Evolutionary conservation across 2,329 filamentous ascomycete species (phyloP).

Genomic region (Fusarium poae): DNA sequence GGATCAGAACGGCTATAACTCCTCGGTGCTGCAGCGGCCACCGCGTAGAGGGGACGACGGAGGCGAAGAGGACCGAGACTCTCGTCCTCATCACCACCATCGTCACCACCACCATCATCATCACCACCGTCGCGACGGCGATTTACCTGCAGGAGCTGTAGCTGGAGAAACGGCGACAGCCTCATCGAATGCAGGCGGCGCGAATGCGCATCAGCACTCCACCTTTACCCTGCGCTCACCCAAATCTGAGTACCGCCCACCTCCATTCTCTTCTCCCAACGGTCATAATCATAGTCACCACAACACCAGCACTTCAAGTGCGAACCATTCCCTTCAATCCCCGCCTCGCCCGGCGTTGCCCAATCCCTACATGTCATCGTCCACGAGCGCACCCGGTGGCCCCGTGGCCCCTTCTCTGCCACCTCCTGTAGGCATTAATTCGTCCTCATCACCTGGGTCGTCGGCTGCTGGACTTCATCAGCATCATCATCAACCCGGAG

Average conservation of each 20-base stretch:
- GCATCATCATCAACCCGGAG: constrained; percentile 46
- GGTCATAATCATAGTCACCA: constrained; percentile 47
- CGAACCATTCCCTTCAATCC: constrained; percentile 51
- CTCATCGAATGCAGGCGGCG: constrained; percentile 44
- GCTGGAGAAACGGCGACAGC: constrained; percentile 40
- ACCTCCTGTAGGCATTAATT: constrained; percentile 47
- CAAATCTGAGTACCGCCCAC: constrained; percentile 57
- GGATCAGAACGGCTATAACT: constrained; percentile 62
- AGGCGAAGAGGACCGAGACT: constrained; percentile 55
- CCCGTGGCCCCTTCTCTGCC: constrained; percentile 52
- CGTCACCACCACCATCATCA: constrained; percentile 54
- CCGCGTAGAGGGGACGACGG: constrained; percentile 56
- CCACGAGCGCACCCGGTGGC: constrained; percentile 49
- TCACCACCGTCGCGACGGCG: constrained; percentile 60
- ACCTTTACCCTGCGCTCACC: constrained; percentile 65
- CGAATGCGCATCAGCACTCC: constrained; percentile 57
- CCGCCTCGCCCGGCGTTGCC: constrained; percentile 50
- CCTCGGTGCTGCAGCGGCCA: constrained; percentile 64
- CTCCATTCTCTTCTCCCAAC: constrained; percentile 50
- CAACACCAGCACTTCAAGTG: constrained; percentile 49
- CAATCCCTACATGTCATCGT: constrained; percentile 56
- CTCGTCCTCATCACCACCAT: constrained; percentile 51
- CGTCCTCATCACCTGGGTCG: constrained; percentile 40
- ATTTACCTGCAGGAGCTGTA: constrained; percentile 35
- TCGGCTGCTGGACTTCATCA: constrained; percentile 45